phyloP scores from a whole-genome alignment of 305 asterid species.

The Fraxinus velutina region DNA sequence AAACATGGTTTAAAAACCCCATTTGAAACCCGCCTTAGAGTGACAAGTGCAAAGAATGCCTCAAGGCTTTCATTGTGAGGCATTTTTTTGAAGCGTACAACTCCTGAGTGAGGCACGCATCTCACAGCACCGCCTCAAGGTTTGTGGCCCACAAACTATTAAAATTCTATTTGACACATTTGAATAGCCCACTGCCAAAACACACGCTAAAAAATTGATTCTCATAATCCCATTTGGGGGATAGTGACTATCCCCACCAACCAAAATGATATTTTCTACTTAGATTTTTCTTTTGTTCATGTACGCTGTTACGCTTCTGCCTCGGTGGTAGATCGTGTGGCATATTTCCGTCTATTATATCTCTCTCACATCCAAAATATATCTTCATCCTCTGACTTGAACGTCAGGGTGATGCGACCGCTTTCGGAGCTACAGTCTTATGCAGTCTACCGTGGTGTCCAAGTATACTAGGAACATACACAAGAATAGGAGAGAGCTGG shows the following conservation, averaged over 20 bases:
- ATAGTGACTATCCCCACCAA: background rate
- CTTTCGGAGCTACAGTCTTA: background rate
- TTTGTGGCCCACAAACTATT: background rate
- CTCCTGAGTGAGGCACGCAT: background rate
- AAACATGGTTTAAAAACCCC: background rate
- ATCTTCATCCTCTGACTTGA: background rate
- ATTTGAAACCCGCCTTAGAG: background rate
- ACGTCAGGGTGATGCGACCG: background rate
- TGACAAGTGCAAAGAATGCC: background rate
- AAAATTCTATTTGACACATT: background rate
- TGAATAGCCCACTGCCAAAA: background rate
- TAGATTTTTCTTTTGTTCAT: background rate
- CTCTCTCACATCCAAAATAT: background rate
- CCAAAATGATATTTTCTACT: background rate
- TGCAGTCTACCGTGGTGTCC: background rate
- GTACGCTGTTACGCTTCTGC: background rate
- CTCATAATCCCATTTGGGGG: background rate
- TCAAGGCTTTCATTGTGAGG: background rate
- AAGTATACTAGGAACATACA: background rate
- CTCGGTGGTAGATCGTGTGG: background rate
- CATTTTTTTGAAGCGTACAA: background rate
- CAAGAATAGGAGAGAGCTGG: background rate
- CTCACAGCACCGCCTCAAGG: background rate
- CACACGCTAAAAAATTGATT: background rate
- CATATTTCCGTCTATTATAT: background rate